Evolutionary conservation across 768 basidiomycete genomes (phyloP).

Genomic region (Leccinellum rugosiceps): DNA sequence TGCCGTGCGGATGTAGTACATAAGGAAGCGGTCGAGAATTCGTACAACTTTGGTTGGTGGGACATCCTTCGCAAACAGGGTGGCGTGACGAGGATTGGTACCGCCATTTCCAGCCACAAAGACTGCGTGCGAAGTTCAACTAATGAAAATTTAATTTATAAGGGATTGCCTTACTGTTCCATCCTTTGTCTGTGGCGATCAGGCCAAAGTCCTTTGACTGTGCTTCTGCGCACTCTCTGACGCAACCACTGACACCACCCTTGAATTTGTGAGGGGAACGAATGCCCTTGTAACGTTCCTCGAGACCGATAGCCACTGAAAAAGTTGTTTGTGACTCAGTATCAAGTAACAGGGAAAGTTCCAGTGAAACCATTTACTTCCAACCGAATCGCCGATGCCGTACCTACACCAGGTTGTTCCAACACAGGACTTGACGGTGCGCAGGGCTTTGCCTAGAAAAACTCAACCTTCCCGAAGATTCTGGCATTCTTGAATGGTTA

Average conservation of each 20-base stretch:
- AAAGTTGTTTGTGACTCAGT: not conserved
- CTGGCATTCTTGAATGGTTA: conserved; percentile 23
- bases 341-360: not conserved
- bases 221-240: conserved; percentile 76
- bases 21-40: conserved; percentile 63
- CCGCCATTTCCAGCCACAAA: conserved; percentile 75
- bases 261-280: conserved; percentile 73
- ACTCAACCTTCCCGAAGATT: not conserved
- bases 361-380: conserved; percentile 27
- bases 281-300: conserved; percentile 70
- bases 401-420: conserved; percentile 72
- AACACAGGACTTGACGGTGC: conserved; percentile 79
- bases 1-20: conserved; percentile 70
- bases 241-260: conserved; percentile 72
- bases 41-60: conserved; percentile 58
- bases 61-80: conserved; percentile 64
- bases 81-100: conserved; percentile 56
- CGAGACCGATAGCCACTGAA: conserved; percentile 61
- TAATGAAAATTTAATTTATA: not conserved
- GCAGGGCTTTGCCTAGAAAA: conserved; percentile 41
- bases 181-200: conserved; percentile 78
- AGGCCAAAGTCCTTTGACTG: conserved; percentile 74
- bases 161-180: conserved; percentile 47
- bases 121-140: not conserved
- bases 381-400: conserved; percentile 73